phyloP scores from a whole-genome alignment of 305 asterid genomes.

The Fraxinus angustifolia region DNA sequence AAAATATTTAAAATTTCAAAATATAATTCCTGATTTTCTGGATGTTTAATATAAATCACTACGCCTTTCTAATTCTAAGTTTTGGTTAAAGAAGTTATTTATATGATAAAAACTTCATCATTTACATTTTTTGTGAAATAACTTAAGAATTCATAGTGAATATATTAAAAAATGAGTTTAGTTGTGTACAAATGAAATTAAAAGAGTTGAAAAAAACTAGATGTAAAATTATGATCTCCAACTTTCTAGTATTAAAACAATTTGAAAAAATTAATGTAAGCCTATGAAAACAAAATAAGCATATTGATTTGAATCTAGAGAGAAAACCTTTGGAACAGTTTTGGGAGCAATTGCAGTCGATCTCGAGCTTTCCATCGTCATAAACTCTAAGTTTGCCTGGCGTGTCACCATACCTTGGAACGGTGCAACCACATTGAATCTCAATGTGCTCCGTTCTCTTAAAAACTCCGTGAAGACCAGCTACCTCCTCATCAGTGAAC shows the following conservation, averaged over 20 bases:
- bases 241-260: not conserved
- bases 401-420: slow-evolving; percentile 39
- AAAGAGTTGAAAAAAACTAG: not conserved
- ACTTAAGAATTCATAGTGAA: not conserved
- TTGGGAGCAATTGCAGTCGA: slow-evolving; percentile 31
- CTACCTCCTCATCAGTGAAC: slow-evolving; percentile 30
- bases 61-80: not conserved
- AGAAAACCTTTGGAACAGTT: slow-evolving; percentile 21
- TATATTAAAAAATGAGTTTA: not conserved
- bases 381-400: slow-evolving; percentile 29
- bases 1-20: not conserved
- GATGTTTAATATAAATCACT: not conserved
- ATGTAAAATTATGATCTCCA: not conserved
- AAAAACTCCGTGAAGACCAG: slow-evolving; percentile 13
- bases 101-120: not conserved
- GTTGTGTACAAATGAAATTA: not conserved
- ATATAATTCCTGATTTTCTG: not conserved
- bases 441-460: slow-evolving; percentile 25
- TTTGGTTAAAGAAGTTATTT: not conserved
- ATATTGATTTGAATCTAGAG: not conserved
- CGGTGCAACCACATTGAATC: slow-evolving; percentile 39
- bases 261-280: not conserved
- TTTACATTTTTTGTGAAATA: not conserved
- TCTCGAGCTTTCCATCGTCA: slow-evolving; percentile 30
- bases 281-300: not conserved